Evolutionary conservation across 352 stramenopile genomes (phyloP).

Genomic region (Pythium rhizo-oryzae): DNA sequence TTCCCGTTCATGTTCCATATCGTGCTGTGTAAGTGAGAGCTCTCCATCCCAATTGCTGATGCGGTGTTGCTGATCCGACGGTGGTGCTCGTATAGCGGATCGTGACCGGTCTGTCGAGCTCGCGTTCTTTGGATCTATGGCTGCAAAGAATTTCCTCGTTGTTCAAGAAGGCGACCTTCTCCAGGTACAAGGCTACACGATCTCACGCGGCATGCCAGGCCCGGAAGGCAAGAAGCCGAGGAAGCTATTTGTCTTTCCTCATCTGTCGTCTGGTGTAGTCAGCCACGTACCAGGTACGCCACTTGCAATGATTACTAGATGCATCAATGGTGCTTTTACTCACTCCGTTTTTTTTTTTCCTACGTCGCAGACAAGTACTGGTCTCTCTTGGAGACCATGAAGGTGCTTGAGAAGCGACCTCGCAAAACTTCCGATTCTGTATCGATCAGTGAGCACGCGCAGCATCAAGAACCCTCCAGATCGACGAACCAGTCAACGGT

Average conservation of each 20-base stretch:
- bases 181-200: constrained; percentile 49
- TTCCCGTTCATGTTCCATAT: constrained; percentile 76
- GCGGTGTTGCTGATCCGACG: background rate
- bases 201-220: constrained; percentile 1
- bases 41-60: background rate
- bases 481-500: constrained; percentile 7
- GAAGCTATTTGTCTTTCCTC: constrained; percentile 24
- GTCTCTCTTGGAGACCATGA: constrained; percentile 43
- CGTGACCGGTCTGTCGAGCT: constrained; percentile 44
- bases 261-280: constrained; percentile 22
- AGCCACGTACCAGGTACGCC: constrained; percentile 28
- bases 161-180: constrained; percentile 67
- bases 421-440: background rate
- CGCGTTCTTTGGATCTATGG: constrained; percentile 72
- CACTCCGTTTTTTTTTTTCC: background rate
- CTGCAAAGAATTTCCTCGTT: constrained; percentile 51
- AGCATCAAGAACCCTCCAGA: constrained; percentile 1
- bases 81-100: constrained; percentile 40
- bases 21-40: constrained; percentile 40
- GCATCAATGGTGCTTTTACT: background rate
- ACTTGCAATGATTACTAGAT: background rate
- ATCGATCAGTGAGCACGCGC: background rate
- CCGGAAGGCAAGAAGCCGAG: constrained; percentile 8
- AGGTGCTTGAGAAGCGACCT: constrained; percentile 29
- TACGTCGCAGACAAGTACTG: constrained; percentile 57